Evolutionary conservation across 129 eudicot genomes (phyloP).

Genomic region (Flaveria sonorensis): DNA sequence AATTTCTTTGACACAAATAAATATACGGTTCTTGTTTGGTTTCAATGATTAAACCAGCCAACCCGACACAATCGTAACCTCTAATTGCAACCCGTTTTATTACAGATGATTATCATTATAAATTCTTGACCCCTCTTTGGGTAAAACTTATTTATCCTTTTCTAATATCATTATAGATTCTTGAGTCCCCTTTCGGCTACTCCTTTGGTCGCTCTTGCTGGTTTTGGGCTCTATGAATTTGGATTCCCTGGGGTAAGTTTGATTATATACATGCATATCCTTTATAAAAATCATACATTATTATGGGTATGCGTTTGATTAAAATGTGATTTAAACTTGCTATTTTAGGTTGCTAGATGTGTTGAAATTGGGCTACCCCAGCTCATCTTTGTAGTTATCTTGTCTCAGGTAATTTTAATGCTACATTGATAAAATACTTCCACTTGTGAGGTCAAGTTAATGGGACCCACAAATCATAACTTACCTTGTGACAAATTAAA

Average conservation of each 20-base stretch:
- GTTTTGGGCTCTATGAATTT: conserved; percentile 72
- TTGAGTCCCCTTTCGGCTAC: conserved; percentile 64
- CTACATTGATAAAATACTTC: neutral
- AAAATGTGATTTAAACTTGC: neutral
- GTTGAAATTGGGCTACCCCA: conserved; percentile 76
- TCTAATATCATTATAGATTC: conserved; percentile 34
- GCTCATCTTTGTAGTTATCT: conserved; percentile 53
- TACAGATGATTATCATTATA: neutral
- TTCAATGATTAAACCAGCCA: neutral
- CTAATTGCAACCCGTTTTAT: neutral
- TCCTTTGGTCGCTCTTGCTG: conserved; percentile 66
- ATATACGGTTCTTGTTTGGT: neutral
- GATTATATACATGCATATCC: neutral
- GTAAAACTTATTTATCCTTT: conserved; percentile 3
- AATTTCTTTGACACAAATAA: neutral
- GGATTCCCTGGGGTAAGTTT: conserved; percentile 69
- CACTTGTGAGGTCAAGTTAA: neutral
- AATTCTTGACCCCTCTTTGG: neutral
- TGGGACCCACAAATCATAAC: neutral
- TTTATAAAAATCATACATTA: neutral
- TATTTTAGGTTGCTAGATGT: conserved; percentile 62
- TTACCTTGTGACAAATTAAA: neutral
- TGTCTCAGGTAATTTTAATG: conserved; percentile 49
- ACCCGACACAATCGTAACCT: neutral
- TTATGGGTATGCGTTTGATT: neutral